Base-by-base conservation (phyloP, 176 grass and related monocot genomes). In the Rhipidocladum racemiflorum region DNA sequence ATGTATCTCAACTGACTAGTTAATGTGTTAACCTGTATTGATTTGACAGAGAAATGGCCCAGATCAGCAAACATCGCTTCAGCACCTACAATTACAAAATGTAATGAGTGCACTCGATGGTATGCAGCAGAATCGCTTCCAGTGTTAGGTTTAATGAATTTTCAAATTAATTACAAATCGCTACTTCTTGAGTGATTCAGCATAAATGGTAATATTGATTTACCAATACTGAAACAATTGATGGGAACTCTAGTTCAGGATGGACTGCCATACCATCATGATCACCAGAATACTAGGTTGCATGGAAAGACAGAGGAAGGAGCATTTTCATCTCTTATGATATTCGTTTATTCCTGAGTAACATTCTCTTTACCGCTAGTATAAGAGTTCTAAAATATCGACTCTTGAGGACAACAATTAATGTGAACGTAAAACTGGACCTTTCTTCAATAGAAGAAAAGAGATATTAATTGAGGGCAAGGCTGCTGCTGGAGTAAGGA, bases 41-140 rank as follows among this genome's bases (percentile, higher is more conserved):
- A 91, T 79, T 99, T 99, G 59, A 99, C 96, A 85, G 96, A 91
- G 80, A 99, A 99, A 95, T 95, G 92, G 14, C 96, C 96, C 48
- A 99, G 87, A 82, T 99, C 96, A 77, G 96, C 96, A 83, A 99
- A 95, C 96, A 99, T 99, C 86, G 92, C 96, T 91, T 99, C 96
- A 85, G 96, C 89, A 76, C 96, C 96, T 98, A 83, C 68, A 93
- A 46, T 91, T 84, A 70, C 42, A 82, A 40, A 87, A 85, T 24
- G n/a, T 61, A 74, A 74, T 56, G 43, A 72, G 42, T 30, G 50
- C 30, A 45, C 2, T 73, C 32, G 71, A 62, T 44, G 14, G 1
- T 61, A 75, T 54, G 54, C 43, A 57, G 46, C 53, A 62, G 17
- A 63, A 65, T 29, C 59, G 53, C 2, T 71, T 84, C 23, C 45